A percentile compares a stretch with the other conserved stretches of the same genome.
These are phyloP conservation scores for Salvia sclarea DNA, from an alignment of 305 asterid genomes.

Conservation along the genomic window DNA sequence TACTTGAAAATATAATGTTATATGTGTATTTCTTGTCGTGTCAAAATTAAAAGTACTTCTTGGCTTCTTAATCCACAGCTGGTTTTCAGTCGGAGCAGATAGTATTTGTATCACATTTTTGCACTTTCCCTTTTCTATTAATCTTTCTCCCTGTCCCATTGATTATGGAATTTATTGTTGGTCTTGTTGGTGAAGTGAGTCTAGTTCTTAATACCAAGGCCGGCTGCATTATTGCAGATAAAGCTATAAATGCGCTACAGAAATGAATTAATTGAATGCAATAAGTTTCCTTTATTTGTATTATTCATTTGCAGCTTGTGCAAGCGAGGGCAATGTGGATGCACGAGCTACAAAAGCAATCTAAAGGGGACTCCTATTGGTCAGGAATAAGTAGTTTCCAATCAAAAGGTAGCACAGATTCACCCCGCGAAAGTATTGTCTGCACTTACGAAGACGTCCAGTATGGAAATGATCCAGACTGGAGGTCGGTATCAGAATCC, in stretches of 20 bases:
- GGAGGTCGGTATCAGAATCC: slow-evolving; percentile 40
- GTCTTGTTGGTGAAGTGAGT: background rate
- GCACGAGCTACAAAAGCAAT: slow-evolving; percentile 79
- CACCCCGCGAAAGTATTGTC: slow-evolving; percentile 46
- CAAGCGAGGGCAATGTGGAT: slow-evolving; percentile 90
- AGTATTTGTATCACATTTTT: background rate
- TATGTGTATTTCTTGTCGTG: slow-evolving; percentile 7
- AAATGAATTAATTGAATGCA: slow-evolving; percentile 10
- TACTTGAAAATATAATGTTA: background rate
- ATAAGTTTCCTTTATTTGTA: slow-evolving; percentile 19
- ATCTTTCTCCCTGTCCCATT: background rate
- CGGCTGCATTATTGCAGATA: slow-evolving; percentile 4
- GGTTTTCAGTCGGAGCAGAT: slow-evolving; percentile 1
- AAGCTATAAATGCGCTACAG: background rate
- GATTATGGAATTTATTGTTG: slow-evolving; percentile 1
- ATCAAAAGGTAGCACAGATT: slow-evolving; percentile 45
- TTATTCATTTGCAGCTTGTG: slow-evolving; percentile 52
- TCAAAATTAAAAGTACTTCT: background rate
- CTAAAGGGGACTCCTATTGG: slow-evolving; percentile 61
- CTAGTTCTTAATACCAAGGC: background rate
- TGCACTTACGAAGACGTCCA: slow-evolving; percentile 47
- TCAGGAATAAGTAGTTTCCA: slow-evolving; percentile 47
- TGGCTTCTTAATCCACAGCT: background rate
- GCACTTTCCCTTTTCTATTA: background rate
- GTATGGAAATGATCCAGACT: slow-evolving; percentile 38